Evolutionary conservation across 495 filamentous ascomycete genomes (phyloP).

Genomic region (Tricharina praecox): DNA sequence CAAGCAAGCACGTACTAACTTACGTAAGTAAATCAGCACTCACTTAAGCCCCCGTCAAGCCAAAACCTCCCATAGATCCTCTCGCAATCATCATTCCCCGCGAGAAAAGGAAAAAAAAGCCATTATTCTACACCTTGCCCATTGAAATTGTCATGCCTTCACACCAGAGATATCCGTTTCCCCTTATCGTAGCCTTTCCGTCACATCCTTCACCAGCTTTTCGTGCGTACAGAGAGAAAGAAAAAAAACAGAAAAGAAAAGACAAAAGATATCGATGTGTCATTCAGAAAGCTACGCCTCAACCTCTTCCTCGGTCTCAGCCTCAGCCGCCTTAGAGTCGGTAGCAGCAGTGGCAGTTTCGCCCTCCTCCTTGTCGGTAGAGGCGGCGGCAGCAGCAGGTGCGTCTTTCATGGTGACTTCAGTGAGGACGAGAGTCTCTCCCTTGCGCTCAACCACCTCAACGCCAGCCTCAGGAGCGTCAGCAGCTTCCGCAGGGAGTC

Average conservation of each 20-base stretch:
- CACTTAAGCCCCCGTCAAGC: too few species aligned
- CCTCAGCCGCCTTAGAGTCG: constrained; percentile 9
- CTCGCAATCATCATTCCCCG: background rate
- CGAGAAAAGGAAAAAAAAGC: background rate
- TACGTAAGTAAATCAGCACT: too few species aligned
- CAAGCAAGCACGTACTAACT: background rate
- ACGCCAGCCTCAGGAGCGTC: too few species aligned
- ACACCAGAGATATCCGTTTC: background rate
- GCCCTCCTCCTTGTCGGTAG: background rate
- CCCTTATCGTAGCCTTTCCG: too few species aligned
- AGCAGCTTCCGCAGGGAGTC: too few species aligned
- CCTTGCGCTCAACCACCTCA: too few species aligned
- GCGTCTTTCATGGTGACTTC: background rate
- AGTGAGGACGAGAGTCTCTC: too few species aligned
- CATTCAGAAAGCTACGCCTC: constrained; percentile 1
- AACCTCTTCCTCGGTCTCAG: background rate
- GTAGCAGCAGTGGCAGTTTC: background rate
- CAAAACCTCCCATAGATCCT: background rate
- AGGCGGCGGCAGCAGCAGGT: background rate
- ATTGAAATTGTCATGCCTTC: background rate
- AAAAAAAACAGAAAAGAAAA: background rate
- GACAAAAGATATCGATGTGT: constrained; percentile 1
- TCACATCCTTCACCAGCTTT: too few species aligned
- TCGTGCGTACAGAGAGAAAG: constrained; percentile 2
- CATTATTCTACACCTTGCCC: background rate